Evolutionary conservation across 352 stramenopile species (phyloP).

Genomic region (Pythium phragmiticola): DNA sequence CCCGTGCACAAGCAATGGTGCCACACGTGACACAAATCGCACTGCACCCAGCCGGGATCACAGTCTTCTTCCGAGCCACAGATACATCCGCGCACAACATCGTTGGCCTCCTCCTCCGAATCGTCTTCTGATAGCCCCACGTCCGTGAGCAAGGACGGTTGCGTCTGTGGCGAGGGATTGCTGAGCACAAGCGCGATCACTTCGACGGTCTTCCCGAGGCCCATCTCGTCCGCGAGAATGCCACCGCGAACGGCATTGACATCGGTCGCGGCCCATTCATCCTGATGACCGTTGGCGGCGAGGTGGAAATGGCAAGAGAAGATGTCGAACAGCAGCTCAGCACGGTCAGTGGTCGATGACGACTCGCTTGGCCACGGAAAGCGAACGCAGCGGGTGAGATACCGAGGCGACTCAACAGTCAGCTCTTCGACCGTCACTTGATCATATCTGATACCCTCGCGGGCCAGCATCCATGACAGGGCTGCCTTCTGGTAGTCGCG

Average conservation of each 20-base stretch:
- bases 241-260: conserved; percentile 50
- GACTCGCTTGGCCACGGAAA: conserved; percentile 3
- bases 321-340: conserved; percentile 19
- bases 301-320: conserved; percentile 6
- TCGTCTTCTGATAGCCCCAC: conserved; percentile 16
- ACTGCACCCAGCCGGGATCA: conserved; percentile 44
- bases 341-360: background rate
- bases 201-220: conserved; percentile 86
- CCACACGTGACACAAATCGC: conserved; percentile 49
- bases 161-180: conserved; percentile 27
- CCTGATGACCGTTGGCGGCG: background rate
- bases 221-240: conserved; percentile 94
- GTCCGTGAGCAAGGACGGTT: conserved; percentile 44
- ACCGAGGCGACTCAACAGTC: background rate
- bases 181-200: conserved; percentile 62
- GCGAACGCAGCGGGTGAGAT: conserved; percentile 11
- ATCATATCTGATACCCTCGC: conserved; percentile 66
- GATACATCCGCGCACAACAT: conserved; percentile 39
- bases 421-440: background rate
- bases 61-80: conserved; percentile 44
- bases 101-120: conserved; percentile 4
- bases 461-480: conserved; percentile 91
- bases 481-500: conserved; percentile 97
- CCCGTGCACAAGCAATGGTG: conserved; percentile 71
- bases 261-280: background rate